Evolutionary conservation across 768 basidiomycete species (phyloP), one percentile per base, ranked within the genome.

Genomic region (Russula earlei): DNA sequence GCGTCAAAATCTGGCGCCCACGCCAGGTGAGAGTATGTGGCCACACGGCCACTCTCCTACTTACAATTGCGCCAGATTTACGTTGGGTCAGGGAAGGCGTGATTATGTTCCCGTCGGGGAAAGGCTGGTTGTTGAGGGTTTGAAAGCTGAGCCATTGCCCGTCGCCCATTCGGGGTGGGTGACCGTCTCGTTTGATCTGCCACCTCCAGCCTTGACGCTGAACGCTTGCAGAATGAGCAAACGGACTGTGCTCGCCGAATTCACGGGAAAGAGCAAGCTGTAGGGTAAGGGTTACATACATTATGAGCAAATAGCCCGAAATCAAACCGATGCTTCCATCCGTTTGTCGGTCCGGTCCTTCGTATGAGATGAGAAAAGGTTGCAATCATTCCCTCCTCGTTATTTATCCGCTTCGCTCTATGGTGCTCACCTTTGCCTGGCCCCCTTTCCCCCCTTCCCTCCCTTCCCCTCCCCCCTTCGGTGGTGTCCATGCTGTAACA

Each of bases 1-100:
- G 90, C 48, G 90, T 95, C 59, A 94, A 93, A 72, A 95, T 95
- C 62, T 95, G 93, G 91, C 78, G 89, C 43, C 90, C 88, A 34
- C 76, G 85, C 64, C 89, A 91, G 77, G 85, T 85, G 68, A 55
- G 72, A 62, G 52, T 33, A 19, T 34, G 36, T 49, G 38, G 29
- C 15, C 5, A 27, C 11, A 38, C 10, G 12, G 24, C 11, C 20
- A 9, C 22, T n/a, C 31, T 10, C 50, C 1, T 24, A 24, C 51
- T 52, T 14, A 56, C 44, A 19, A 8, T 5, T 17, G 14, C 19
- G 5, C 6, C 52, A 66, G 85, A 79, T 94, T 49, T 95, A 88
- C 64, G 79, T 91, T 15, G 92, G 92, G 5, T 71, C 80, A 6
- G 71, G 76, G 15, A 84, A 83, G n/a, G 67, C 81, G 92, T 41